A percentile compares a stretch with the other conserved stretches of the same genome.
These are phyloP conservation scores for Setaria italica DNA, from an alignment of 202 grass and related monocot genomes.

Conservation along the genomic window DNA sequence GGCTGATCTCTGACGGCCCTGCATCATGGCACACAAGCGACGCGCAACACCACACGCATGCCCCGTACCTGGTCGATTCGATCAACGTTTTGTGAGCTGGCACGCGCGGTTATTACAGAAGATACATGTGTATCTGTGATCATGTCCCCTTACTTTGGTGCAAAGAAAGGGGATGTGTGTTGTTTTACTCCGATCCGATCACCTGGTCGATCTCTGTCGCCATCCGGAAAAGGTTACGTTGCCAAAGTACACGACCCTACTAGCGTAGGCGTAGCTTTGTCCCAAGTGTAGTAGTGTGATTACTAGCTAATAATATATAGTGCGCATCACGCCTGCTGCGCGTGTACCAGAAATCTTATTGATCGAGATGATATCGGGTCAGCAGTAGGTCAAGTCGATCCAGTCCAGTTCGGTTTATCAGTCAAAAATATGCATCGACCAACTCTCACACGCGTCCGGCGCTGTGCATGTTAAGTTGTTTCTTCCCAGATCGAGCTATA, in stretches of 20 bases:
- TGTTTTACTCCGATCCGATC: background rate
- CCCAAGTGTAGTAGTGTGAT: background rate
- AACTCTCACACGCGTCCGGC: no score
- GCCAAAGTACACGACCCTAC: background rate
- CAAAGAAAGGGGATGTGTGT: background rate
- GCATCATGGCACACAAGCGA: background rate
- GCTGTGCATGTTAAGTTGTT: no score
- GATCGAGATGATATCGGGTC: no score
- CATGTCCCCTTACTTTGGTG: conserved; percentile 15
- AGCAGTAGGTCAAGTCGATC: background rate
- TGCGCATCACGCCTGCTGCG: no score
- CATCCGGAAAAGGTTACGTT: background rate
- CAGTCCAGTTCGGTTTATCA: background rate
- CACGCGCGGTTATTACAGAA: conserved; percentile 36
- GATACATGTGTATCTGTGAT: background rate
- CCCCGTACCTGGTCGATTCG: conserved; percentile 29
- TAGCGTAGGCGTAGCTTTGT: background rate
- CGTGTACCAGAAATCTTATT: no score
- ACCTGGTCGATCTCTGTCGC: conserved; percentile 29
- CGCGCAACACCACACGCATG: background rate
- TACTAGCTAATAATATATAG: no score
- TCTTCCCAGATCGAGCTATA: no score
- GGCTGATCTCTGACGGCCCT: background rate
- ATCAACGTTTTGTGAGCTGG: conserved; percentile 30
- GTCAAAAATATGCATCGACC: background rate